Evolutionary conservation across 108 stramenopile genomes (phyloP).

Genomic region (Fragilaria crotonensis): DNA sequence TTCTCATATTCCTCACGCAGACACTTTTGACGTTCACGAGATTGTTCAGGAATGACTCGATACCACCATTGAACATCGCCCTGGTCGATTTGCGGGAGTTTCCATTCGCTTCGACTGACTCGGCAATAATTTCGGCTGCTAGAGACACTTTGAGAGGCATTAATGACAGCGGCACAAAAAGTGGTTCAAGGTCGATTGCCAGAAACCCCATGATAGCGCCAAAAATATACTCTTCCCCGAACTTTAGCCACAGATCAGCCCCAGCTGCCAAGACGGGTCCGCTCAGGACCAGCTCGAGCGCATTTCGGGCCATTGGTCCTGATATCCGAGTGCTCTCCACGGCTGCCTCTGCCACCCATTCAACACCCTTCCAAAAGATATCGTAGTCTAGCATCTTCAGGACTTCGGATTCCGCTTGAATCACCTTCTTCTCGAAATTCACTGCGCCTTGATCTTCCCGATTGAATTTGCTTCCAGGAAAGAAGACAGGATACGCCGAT

Average conservation of each 20-base stretch:
- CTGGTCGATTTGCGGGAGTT: constrained; percentile 11
- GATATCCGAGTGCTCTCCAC: constrained; percentile 28
- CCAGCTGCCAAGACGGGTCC: constrained; percentile 72
- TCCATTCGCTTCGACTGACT: constrained; percentile 36
- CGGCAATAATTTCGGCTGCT: constrained; percentile 55
- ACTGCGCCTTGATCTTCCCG: constrained; percentile 53
- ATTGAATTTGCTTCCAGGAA: constrained; percentile 57
- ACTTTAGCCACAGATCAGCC: constrained; percentile 64
- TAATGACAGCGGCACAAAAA: constrained; percentile 55
- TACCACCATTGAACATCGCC: constrained; percentile 29
- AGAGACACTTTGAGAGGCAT: constrained; percentile 60
- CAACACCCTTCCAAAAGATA: constrained; percentile 69
- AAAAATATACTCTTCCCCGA: constrained; percentile 74
- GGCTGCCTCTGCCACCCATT: constrained; percentile 52
- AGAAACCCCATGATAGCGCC: constrained; percentile 67
- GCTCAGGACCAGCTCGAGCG: constrained; percentile 46
- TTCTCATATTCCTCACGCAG: constrained; percentile 21
- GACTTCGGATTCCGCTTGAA: constrained; percentile 53
- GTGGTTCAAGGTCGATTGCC: constrained; percentile 37
- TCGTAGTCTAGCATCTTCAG: constrained; percentile 60
- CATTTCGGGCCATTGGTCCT: constrained; percentile 44
- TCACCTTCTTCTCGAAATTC: constrained; percentile 66
- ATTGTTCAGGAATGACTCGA: constrained; percentile 11
- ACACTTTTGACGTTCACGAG: constrained; percentile 25
- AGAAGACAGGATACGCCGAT: constrained; percentile 63